phyloP scores from a whole-genome alignment of 345 rosid species.

The Lenwebbia sp. region DNA sequence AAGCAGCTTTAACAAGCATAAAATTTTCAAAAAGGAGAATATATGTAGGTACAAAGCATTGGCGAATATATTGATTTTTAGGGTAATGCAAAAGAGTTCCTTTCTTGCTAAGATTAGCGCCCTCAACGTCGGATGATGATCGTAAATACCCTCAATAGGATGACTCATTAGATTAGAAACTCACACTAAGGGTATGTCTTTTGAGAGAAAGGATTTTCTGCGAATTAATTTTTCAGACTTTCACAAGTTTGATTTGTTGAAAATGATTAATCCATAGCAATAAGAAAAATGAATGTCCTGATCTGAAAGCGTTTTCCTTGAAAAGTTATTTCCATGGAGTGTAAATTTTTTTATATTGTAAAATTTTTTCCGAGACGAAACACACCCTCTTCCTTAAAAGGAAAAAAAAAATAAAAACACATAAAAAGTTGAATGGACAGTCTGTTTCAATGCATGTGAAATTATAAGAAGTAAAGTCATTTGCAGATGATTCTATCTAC shows the following conservation, averaged over 20 bases:
- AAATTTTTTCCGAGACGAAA: neutral
- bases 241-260: neutral
- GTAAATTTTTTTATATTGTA: neutral
- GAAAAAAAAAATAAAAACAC: neutral
- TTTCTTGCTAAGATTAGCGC: neutral
- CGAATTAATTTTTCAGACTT: accelerated
- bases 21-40: neutral
- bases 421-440: neutral
- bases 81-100: neutral
- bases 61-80: neutral
- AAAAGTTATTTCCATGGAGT: neutral
- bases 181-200: neutral
- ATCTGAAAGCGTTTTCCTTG: neutral
- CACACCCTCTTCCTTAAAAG: neutral
- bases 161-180: neutral
- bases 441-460: neutral
- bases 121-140: accelerated
- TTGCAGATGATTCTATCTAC: neutral
- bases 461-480: neutral
- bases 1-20: neutral
- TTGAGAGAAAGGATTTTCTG: neutral
- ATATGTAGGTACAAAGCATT: accelerated
- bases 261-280: neutral
- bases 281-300: neutral
- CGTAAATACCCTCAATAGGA: neutral